phyloP scores from a whole-genome alignment of 1,284 basidiomycete genomes.

The Sporisorium reilianum region DNA sequence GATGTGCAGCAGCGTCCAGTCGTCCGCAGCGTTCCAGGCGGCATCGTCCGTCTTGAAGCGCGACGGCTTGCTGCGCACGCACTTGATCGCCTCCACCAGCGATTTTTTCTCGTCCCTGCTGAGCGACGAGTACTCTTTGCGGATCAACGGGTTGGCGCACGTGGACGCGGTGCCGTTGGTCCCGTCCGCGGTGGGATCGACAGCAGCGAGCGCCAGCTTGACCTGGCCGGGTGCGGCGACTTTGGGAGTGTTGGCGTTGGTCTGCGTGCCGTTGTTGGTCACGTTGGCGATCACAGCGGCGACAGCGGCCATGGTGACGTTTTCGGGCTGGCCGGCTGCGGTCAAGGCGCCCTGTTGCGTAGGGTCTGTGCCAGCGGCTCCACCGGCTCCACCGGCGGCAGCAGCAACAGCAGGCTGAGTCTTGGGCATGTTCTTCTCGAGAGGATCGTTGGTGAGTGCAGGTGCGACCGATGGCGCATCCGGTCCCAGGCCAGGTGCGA shows the following conservation, averaged over 20 bases:
- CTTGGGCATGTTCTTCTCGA: conserved; percentile 16
- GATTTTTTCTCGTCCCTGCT: conserved; percentile 19
- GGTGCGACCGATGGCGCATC: conserved; percentile 19
- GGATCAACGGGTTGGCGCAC: conserved; percentile 13
- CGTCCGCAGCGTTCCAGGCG: conserved; percentile 26
- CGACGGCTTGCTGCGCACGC: conserved; percentile 34
- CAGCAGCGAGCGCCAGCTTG: neutral
- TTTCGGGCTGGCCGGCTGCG: neutral
- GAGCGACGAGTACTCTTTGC: conserved; percentile 38
- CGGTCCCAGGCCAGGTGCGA: conserved; percentile 17
- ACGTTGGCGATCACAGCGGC: neutral
- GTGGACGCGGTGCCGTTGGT: neutral
- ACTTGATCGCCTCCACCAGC: conserved; percentile 29
- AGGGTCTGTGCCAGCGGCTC: neutral
- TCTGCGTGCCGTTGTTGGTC: neutral
- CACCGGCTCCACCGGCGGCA: neutral
- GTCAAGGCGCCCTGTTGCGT: neutral
- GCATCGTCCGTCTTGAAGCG: conserved; percentile 16
- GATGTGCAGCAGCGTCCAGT: conserved; percentile 45
- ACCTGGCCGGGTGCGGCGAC: neutral
- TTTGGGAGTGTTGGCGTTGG: neutral
- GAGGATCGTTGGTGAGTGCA: conserved; percentile 18
- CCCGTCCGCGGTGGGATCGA: neutral
- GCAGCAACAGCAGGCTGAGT: neutral
- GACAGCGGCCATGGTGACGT: neutral